Conservation (phyloP, 2,329 filamentous ascomycete species). For the Trichophyton verrucosum region DNA sequence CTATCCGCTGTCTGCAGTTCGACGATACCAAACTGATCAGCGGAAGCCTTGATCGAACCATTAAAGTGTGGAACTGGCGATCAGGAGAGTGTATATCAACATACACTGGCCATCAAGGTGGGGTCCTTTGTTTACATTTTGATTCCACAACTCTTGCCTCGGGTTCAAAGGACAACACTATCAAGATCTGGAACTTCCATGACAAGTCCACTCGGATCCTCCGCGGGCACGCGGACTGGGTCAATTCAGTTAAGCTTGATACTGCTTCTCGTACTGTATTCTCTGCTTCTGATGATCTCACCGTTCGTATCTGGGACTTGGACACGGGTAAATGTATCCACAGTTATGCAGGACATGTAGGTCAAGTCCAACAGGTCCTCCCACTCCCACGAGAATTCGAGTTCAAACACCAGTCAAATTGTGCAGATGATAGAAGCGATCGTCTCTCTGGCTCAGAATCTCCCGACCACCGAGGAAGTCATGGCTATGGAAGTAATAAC, state of each 20-base stretch:
- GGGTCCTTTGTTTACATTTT: slow-evolving; percentile 80
- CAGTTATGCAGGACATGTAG: slow-evolving; percentile 77
- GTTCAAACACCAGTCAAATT: slow-evolving; percentile 51
- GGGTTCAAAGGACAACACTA: slow-evolving; percentile 75
- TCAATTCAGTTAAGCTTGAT: slow-evolving; percentile 90
- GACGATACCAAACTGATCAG: slow-evolving; percentile 85
- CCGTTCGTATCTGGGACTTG: slow-evolving; percentile 83
- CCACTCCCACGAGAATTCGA: slow-evolving; percentile 79
- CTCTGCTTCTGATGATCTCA: slow-evolving; percentile 87
- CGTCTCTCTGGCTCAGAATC: slow-evolving; percentile 10
- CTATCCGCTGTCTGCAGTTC: slow-evolving; percentile 82
- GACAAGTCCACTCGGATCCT: slow-evolving; percentile 69
- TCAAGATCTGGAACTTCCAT: slow-evolving; percentile 87
- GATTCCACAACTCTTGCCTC: slow-evolving; percentile 74
- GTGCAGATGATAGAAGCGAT: slow-evolving; percentile 21
- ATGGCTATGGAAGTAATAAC: slow-evolving; percentile 15
- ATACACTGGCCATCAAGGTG: slow-evolving; percentile 63
- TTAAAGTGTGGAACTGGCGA: slow-evolving; percentile 95
- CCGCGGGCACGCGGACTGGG: slow-evolving; percentile 82
- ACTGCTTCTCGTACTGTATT: slow-evolving; percentile 70
- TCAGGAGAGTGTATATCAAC: slow-evolving; percentile 78
- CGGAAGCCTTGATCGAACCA: slow-evolving; percentile 72
- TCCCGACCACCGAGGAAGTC: neutral
- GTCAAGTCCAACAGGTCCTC: slow-evolving; percentile 85
- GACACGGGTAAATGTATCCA: slow-evolving; percentile 67